phyloP scores from a whole-genome alignment of 257 asterid species.

The Anisodus acutangulus region DNA sequence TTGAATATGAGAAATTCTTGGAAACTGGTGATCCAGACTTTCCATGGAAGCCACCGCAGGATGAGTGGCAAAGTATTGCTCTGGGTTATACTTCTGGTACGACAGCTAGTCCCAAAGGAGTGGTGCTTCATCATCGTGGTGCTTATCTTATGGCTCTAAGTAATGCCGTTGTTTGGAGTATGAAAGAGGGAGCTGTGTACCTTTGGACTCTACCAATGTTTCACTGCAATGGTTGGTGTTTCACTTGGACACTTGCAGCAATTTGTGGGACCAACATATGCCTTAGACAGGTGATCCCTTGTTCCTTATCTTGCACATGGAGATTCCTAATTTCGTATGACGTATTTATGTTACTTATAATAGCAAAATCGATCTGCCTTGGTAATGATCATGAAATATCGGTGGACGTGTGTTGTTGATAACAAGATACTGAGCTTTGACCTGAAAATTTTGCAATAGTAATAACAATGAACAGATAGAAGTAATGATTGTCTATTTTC shows the following conservation, averaged over 20 bases:
- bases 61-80: slow-evolving; percentile 96
- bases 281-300: slow-evolving; percentile 79
- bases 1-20: slow-evolving; percentile 80
- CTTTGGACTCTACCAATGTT: slow-evolving; percentile 96
- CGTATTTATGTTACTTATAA: neutral
- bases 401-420: neutral
- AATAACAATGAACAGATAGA: slow-evolving; percentile 9
- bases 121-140: slow-evolving; percentile 92
- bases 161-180: slow-evolving; percentile 72
- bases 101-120: slow-evolving; percentile 97
- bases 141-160: slow-evolving; percentile 91
- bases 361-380: neutral
- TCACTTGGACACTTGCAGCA: slow-evolving; percentile 88
- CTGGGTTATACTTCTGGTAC: slow-evolving; percentile 95
- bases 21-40: slow-evolving; percentile 75
- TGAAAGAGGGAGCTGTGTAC: slow-evolving; percentile 79
- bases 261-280: slow-evolving; percentile 87
- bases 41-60: slow-evolving; percentile 81
- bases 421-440: neutral
- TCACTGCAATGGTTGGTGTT: slow-evolving; percentile 98
- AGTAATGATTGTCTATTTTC: neutral
- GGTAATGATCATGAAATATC: neutral
- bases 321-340: neutral
- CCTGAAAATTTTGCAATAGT: neutral
- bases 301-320: neutral